Evolutionary conservation across 257 asterid genomes (phyloP).

Genomic region (Salvia hispanica): DNA sequence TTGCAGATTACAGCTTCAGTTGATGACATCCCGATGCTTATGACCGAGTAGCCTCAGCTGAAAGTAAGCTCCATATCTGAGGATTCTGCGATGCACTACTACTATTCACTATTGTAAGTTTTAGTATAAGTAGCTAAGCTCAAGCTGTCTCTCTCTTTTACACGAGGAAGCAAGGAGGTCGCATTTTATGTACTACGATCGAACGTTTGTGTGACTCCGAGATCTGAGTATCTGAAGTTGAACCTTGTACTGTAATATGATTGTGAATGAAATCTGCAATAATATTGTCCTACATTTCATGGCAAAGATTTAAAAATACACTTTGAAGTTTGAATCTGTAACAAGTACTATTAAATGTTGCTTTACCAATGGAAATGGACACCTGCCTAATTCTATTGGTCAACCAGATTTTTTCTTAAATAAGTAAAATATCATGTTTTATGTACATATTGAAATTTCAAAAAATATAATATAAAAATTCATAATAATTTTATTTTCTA

Average conservation of each 20-base stretch:
- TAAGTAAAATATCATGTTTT: too few relatives aligned
- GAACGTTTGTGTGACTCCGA: slow-evolving; percentile 5
- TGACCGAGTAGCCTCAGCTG: slow-evolving; percentile 45
- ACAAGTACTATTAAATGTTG: too few relatives aligned
- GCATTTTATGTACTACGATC: neutral
- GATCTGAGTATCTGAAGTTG: neutral
- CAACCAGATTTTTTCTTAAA: too few relatives aligned
- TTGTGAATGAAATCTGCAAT: slow-evolving; percentile 20
- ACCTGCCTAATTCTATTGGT: too few relatives aligned
- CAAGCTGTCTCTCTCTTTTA: slow-evolving; percentile 11
- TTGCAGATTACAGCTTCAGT: slow-evolving; percentile 47
- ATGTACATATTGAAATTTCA: too few relatives aligned
- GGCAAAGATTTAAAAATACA: too few relatives aligned
- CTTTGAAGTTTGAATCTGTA: too few relatives aligned
- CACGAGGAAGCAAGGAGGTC: slow-evolving; percentile 22
- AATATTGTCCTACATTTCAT: slow-evolving; percentile 1
- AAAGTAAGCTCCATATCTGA: slow-evolving; percentile 8
- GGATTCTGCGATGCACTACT: neutral
- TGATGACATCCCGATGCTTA: slow-evolving; percentile 54
- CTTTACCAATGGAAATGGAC: too few relatives aligned
- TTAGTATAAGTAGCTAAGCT: slow-evolving; percentile 26
- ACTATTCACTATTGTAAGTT: slow-evolving; percentile 16
- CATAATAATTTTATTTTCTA: too few relatives aligned
- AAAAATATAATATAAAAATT: too few relatives aligned
- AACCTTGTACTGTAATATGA: slow-evolving; percentile 11